Base-by-base conservation (phyloP, 352 stramenopile species). In the Globisporangium echinulatum region DNA sequence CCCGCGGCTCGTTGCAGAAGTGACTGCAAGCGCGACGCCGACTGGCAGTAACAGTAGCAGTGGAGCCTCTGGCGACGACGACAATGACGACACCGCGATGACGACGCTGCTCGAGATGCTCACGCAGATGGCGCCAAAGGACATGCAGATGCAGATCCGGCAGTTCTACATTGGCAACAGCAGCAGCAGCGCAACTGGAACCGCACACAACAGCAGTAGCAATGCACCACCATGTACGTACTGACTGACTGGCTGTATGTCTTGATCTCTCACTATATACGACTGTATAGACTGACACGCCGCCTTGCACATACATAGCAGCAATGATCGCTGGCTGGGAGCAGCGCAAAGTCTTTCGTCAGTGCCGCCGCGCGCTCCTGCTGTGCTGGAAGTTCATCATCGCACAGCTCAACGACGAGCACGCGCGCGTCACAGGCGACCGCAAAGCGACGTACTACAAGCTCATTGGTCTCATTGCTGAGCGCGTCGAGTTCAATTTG, bases 331-430 rank as follows among this genome's bases (percentile, higher is more conserved):
- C 66, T 1, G 75, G 58, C 19, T 76, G 63, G 56, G 73, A 79
- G 52, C 71, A 75, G 47, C 62, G 67, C 43, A 66, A 70, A 37
- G 56, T 88, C 4, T 85, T 87, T 46, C 76, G 80, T 9, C 69
- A 87, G 48, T 87, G 78, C 60, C 72, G 77, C 3, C 76, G 77
- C 25, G 72, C 74, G 13, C 76, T 90, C 47, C 43, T 88, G 55
- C 61, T 85, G 2, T 85, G 76, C 53, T 90, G 80, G 80, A 87
- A 87, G 57, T 85, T 80, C 43, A 56, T 86, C 11, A 57, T 88
- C 38, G 69, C 71, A 13, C 80, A 88, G 59, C 63, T 90, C 6
- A 82, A 85, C 52, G 71, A 85, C 51, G 68, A 85, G 25, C 58
- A 54, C 10, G 43, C 43, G 19, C 56, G 70, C 7, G 56, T 82